phyloP scores from a whole-genome alignment of 2,329 filamentous ascomycete genomes.

The Venturia asperata region DNA sequence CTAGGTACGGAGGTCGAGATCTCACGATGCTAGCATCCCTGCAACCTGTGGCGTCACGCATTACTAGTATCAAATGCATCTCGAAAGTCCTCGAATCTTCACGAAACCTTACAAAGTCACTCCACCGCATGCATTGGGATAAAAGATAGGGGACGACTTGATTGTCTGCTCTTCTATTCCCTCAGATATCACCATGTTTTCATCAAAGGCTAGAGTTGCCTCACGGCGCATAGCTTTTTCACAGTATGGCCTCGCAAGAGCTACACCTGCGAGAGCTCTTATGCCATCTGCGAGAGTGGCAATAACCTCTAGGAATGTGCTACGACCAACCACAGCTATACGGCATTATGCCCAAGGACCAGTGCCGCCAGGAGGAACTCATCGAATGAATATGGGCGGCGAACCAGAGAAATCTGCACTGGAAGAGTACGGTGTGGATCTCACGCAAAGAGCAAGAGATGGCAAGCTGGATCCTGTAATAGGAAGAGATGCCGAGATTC shows the following conservation, averaged over 20 bases:
- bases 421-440: conserved; percentile 84
- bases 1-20: neutral
- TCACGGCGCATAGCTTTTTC: conserved; percentile 29
- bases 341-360: conserved; percentile 56
- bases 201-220: conserved; percentile 30
- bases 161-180: conserved; percentile 8
- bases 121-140: neutral
- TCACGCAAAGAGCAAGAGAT: conserved; percentile 75
- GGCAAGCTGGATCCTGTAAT: conserved; percentile 96
- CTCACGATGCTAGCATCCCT: neutral
- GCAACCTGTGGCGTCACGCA: neutral
- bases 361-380: conserved; percentile 83
- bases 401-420: conserved; percentile 75
- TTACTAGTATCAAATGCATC: neutral
- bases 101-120: neutral
- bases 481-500: conserved; percentile 83
- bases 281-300: conserved; percentile 6
- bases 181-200: conserved; percentile 29
- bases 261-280: neutral
- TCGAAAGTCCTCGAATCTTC: neutral
- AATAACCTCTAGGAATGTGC: conserved; percentile 23
- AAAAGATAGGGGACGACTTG: conserved; percentile 5
- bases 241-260: conserved; percentile 3
- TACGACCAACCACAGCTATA: conserved; percentile 34
- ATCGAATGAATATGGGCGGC: conserved; percentile 82